A percentile compares a stretch with the other conserved stretches of the same genome.
phyloP scores from a whole-genome alignment of 1,284 basidiomycete genomes.

The Trichosporon ovoides region DNA sequence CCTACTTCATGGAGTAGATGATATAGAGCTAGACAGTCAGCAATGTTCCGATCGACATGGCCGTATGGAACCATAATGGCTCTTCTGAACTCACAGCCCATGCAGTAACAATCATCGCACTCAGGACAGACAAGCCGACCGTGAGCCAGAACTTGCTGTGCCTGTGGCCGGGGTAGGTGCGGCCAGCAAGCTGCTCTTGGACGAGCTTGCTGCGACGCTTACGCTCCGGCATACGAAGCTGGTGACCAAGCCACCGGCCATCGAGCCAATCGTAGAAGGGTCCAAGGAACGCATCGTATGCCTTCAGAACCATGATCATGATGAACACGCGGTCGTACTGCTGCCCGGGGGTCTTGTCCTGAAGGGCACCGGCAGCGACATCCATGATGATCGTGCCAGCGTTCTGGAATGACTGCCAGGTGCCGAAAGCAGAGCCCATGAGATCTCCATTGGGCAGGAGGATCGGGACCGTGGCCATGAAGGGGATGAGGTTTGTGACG shows the following conservation, averaged over 20 bases:
- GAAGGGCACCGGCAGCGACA: conserved; percentile 48
- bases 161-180: not conserved
- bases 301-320: conserved; percentile 50
- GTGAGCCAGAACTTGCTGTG: not conserved
- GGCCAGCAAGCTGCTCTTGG: not conserved
- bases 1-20: conserved; percentile 9
- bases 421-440: conserved; percentile 50
- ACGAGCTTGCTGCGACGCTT: conserved; percentile 10
- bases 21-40: conserved; percentile 10
- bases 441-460: conserved; percentile 44
- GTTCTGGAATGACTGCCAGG: conserved; percentile 26
- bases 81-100: conserved; percentile 9
- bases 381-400: conserved; percentile 36
- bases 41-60: not conserved
- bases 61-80: not conserved
- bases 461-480: conserved; percentile 49
- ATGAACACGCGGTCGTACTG: conserved; percentile 47
- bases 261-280: conserved; percentile 43
- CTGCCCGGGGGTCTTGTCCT: conserved; percentile 39
- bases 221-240: conserved; percentile 39
- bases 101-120: conserved; percentile 7
- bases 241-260: conserved; percentile 37
- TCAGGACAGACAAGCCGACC: not conserved
- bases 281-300: conserved; percentile 43
- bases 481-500: conserved; percentile 46